Evolutionary conservation across 2,329 filamentous ascomycete species (phyloP), one percentile per base, ranked within the genome.

Genomic region (Emericellopsis cladophorae): DNA sequence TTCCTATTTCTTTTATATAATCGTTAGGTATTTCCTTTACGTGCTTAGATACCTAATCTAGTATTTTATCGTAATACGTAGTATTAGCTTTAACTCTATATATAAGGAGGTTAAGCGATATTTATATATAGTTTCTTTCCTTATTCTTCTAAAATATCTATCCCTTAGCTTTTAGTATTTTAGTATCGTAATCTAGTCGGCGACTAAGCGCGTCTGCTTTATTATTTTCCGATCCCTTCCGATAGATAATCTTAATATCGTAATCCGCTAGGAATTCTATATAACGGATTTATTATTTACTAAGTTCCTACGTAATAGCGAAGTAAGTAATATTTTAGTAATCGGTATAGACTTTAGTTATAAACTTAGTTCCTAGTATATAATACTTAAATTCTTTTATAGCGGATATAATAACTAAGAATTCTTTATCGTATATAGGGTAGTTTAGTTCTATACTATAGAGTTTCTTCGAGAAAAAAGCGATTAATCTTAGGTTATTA

Each of bases 241-340:
- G 29, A 44, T 48, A 41, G n/a, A 46, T 46, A 37, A 42, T 48
- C 35, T 48, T 42, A 36, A 41, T 46, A 26, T 47, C 41, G 37
- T 46, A 46, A 37, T 45, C 37, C 38, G 37, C 41, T 36, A 49
- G 31, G 36, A 42, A 46, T 44, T 49, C 31, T n/a, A 35, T 37
- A 45, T 48, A 51, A 24, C 37, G 12, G 3, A 45, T 6, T 46
- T 45, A 42, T 46, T 23, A 8, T 42, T 36, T 34, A 40, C 26
- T 47, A 18, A 51, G 37, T 40, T 48, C 11, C 44, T 51, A 44
- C 1, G 24, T 47, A 26, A 31, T 51, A 11, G n/a, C 31, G 37
- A 50, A 49, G 4, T 46, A 44, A 12, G 5, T 24, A 14, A 49
- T 51, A 44, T 54, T 52, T 16, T 54, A 48, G 45, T 53, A 47